phyloP scores from a whole-genome alignment of 805 yeast species.

The Saccharomycopsis sp. region DNA sequence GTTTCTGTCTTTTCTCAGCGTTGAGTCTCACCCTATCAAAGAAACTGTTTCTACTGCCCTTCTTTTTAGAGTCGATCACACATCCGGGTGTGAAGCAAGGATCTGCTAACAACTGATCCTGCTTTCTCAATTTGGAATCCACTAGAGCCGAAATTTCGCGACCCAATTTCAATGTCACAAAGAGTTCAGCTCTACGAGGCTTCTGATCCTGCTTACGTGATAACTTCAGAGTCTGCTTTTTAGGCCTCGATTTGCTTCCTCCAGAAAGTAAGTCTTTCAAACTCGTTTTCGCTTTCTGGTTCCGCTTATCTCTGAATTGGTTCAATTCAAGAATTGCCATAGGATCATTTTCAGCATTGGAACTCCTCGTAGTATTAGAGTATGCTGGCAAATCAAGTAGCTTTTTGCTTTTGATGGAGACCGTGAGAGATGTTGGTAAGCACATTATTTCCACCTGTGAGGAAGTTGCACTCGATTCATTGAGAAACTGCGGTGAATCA shows the following conservation, averaged over 20 bases:
- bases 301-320: neutral
- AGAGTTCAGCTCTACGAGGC: neutral
- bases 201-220: neutral
- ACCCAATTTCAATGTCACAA: neutral
- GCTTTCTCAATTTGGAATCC: slow-evolving; percentile 6
- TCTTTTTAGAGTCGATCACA: slow-evolving; percentile 1
- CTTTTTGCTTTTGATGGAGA: neutral
- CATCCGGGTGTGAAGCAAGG: slow-evolving; percentile 8
- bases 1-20: neutral
- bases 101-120: slow-evolving; percentile 7
- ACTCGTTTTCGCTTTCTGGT: neutral
- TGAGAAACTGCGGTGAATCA: neutral
- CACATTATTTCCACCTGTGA: neutral
- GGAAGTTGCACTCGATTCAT: neutral
- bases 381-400: neutral
- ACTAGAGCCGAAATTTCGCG: neutral
- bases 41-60: neutral
- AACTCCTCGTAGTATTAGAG: neutral
- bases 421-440: neutral
- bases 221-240: neutral
- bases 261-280: neutral
- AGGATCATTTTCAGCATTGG: neutral
- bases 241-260: neutral
- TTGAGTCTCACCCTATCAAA: neutral
- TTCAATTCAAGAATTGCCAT: neutral